phyloP scores from a whole-genome alignment of 371 early-diverging fungal genomes.

The Rhizopus sp. region DNA sequence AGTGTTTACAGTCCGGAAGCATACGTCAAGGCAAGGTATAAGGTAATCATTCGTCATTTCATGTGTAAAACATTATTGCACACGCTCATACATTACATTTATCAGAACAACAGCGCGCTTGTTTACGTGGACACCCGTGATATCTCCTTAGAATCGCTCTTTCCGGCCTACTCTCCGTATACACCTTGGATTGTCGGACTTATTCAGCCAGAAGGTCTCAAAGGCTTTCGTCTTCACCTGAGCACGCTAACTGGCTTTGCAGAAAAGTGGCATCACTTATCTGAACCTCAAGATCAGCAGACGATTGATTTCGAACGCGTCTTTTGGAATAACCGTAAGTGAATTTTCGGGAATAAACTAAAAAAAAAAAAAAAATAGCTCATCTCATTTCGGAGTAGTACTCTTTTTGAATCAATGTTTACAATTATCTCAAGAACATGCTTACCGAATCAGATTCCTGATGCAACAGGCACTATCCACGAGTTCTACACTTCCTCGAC shows the following conservation, averaged over 20 bases:
- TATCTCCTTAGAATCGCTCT: constrained; percentile 9
- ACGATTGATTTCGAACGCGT: constrained; percentile 42
- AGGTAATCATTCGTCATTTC: constrained; percentile 15
- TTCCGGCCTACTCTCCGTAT: background rate
- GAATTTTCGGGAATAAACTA: background rate
- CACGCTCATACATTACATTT: background rate
- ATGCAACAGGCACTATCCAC: constrained; percentile 8
- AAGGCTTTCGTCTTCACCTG: constrained; percentile 40
- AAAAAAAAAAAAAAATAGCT: background rate
- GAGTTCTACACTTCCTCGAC: constrained; percentile 15
- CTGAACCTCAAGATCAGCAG: constrained; percentile 1
- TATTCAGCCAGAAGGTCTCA: constrained; percentile 37
- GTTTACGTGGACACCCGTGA: constrained; percentile 42
- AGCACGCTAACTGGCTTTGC: constrained; percentile 19
- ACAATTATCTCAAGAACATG: constrained; percentile 16
- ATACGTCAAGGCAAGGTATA: constrained; percentile 32
- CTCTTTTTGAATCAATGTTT: constrained; percentile 28
- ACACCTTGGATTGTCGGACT: constrained; percentile 47
- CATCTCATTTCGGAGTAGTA: constrained; percentile 4
- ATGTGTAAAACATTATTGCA: background rate
- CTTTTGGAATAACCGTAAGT: constrained; percentile 52
- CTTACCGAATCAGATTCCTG: constrained; percentile 1
- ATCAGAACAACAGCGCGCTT: constrained; percentile 36
- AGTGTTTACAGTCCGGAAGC: constrained; percentile 25
- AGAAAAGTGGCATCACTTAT: background rate